Evolutionary conservation across 192 early-diverging fungal genomes (phyloP), one percentile per base, ranked within the genome.

Genomic region (Geosiphon pyriformis): DNA sequence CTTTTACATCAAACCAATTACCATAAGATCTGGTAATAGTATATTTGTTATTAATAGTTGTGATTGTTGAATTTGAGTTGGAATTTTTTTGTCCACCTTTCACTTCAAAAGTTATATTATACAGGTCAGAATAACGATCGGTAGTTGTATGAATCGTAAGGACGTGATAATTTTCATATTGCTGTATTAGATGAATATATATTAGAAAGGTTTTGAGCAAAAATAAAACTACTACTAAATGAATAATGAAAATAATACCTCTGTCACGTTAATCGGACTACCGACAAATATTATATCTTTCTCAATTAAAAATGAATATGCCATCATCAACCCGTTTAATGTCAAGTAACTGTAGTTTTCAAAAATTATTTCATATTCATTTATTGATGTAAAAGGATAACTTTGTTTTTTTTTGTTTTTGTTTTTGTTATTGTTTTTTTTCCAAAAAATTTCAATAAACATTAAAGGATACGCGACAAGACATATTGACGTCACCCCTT

Each of bases 231-330:
- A n/a, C n/a, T n/a, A n/a, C n/a, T n/a, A n/a, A n/a, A n/a, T n/a
- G n/a, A n/a, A n/a, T n/a, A 61, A 61, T 61, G n/a, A 61, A 61
- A 61, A 8, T 61, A n/a, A 3, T 48, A 34, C 69, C 37, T 42
- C 50, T 68, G 59, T 73, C 23, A 69, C 49, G 22, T 68, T 69
- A 20, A 79, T 78, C 69, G 62, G 77, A 77, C 30, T n/a, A 30
- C 87, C 87, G 34, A 82, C 71, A 78, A 88, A 91, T 46, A 90
- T 67, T 61, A 79, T 85, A 60, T 87, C 73, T 59, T 86, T 86
- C 74, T 88, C 86, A 63, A 87, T 75, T 30, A 80, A 61, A 33
- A 78, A 84, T 23, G 78, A 74, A 69, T 90, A 88, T 25, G 74
- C 67, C 50, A 82, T 76, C 64, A 80, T 74, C 30, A 87, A 61